Percentiles rank a stretch among this genome's conserved stretches.
phyloP scores from a whole-genome alignment of 208 protist genomes.

The Leishmania major region DNA sequence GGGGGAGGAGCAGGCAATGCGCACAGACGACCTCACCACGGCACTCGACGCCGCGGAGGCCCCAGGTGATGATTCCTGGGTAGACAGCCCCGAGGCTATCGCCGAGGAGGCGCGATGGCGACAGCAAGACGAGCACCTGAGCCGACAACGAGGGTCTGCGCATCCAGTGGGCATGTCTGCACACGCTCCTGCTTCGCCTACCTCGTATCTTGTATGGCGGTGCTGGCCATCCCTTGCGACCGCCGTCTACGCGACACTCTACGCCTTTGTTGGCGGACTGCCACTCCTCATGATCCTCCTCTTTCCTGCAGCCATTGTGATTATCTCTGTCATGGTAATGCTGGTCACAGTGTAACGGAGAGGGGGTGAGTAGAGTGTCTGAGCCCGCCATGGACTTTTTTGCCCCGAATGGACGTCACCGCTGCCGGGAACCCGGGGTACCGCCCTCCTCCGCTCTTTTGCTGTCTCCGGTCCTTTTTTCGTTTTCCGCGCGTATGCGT shows the following conservation, averaged over 20 bases:
- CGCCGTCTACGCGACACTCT: slow-evolving; percentile 52
- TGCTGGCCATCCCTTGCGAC: slow-evolving; percentile 52
- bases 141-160: not conserved
- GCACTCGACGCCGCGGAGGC: not conserved
- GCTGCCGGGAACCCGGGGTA: not conserved
- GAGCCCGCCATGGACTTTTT: not conserved
- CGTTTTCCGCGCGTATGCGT: not conserved
- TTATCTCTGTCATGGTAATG: slow-evolving; percentile 17
- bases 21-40: not conserved
- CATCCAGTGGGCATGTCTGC: not conserved
- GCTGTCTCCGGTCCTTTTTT: not conserved
- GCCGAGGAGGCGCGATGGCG: slow-evolving; percentile 41
- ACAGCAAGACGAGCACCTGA: not conserved
- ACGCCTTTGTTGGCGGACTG: slow-evolving; percentile 53
- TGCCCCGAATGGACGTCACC: not conserved
- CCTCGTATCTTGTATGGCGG: slow-evolving; percentile 26
- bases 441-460: not conserved
- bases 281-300: slow-evolving; percentile 60
- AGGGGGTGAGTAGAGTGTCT: not conserved
- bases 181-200: not conserved
- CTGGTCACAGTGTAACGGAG: not conserved
- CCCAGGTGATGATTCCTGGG: slow-evolving; percentile 65
- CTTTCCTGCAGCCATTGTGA: slow-evolving; percentile 39
- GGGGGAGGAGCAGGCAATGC: not conserved
- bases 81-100: slow-evolving; percentile 60